Evolutionary conservation across 2,329 filamentous ascomycete species (phyloP).

Genomic region (Pezicula radicicola): DNA sequence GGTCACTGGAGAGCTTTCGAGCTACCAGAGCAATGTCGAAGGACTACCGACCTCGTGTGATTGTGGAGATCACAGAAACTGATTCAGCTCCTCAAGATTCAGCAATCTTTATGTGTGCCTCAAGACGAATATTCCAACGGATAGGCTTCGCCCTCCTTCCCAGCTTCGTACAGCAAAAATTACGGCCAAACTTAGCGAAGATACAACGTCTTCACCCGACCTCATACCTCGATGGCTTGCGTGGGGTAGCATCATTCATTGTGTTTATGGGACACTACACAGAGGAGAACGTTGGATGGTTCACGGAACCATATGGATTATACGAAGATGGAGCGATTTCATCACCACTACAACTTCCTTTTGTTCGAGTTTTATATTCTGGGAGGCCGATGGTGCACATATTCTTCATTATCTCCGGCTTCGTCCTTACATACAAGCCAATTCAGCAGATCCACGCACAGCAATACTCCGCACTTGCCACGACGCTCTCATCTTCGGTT

Average conservation of each 20-base stretch:
- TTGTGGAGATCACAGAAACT: background rate
- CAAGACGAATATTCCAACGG: constrained; percentile 18
- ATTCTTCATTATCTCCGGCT: constrained; percentile 50
- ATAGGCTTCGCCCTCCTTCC: constrained; percentile 26
- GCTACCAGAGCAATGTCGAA: background rate
- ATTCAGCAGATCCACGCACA: constrained; percentile 37
- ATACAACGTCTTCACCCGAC: constrained; percentile 30
- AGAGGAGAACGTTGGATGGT: constrained; percentile 38
- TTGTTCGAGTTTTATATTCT: constrained; percentile 40
- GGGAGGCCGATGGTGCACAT: constrained; percentile 47
- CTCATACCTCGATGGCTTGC: constrained; percentile 44
- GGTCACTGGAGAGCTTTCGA: too few relatives aligned
- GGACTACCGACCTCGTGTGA: background rate
- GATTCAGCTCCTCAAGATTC: constrained; percentile 8
- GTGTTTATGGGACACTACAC: constrained; percentile 46
- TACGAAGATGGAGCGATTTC: constrained; percentile 29
- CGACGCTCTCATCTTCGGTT: constrained; percentile 41
- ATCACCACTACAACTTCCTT: constrained; percentile 42
- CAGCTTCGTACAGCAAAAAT: constrained; percentile 28
- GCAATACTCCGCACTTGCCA: constrained; percentile 33
- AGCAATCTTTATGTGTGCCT: constrained; percentile 14
- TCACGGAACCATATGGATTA: constrained; percentile 26
- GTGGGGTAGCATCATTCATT: constrained; percentile 45
- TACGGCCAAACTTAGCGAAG: constrained; percentile 23
- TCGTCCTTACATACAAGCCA: constrained; percentile 42